Conservation (phyloP, 1,139 yeast species). For the Zygoascus sp. region DNA sequence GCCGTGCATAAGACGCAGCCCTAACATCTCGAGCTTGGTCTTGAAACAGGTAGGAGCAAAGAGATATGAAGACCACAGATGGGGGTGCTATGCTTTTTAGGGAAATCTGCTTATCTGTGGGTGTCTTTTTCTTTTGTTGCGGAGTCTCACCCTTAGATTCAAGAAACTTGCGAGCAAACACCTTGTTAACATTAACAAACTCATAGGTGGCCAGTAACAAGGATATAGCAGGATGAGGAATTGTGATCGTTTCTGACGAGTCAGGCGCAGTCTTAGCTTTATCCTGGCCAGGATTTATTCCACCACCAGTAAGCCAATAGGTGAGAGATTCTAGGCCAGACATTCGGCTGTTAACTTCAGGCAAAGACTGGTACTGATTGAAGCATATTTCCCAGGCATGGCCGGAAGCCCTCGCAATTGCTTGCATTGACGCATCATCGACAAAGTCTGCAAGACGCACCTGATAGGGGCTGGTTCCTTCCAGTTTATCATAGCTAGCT, state of each 20-base stretch:
- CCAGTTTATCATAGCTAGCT: slow-evolving; percentile 36
- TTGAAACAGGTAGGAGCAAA: slow-evolving; percentile 32
- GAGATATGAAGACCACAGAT: slow-evolving; percentile 31
- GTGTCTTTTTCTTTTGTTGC: background rate
- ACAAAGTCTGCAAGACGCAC: slow-evolving; percentile 39
- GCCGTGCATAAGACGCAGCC: slow-evolving; percentile 32
- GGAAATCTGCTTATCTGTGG: background rate
- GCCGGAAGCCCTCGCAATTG: slow-evolving; percentile 30
- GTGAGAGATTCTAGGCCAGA: slow-evolving; percentile 16
- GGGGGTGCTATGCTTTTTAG: slow-evolving; percentile 17
- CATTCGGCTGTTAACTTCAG: background rate
- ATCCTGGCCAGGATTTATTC: background rate
- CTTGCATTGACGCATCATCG: slow-evolving; percentile 35
- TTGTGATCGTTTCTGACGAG: background rate
- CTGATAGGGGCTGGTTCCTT: slow-evolving; percentile 36
- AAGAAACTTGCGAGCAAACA: slow-evolving; percentile 32
- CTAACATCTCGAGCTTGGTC: slow-evolving; percentile 30
- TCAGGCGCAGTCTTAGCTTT: background rate
- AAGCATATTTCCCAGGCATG: slow-evolving; percentile 29
- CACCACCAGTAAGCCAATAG: slow-evolving; percentile 17
- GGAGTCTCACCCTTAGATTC: slow-evolving; percentile 23
- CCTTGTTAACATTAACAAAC: slow-evolving; percentile 35
- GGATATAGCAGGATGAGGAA: slow-evolving; percentile 29
- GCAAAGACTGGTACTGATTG: slow-evolving; percentile 18
- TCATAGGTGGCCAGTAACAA: slow-evolving; percentile 36